phyloP scores from a whole-genome alignment of 2,329 filamentous ascomycete species.

The Ascochyta viciae-villosae region DNA sequence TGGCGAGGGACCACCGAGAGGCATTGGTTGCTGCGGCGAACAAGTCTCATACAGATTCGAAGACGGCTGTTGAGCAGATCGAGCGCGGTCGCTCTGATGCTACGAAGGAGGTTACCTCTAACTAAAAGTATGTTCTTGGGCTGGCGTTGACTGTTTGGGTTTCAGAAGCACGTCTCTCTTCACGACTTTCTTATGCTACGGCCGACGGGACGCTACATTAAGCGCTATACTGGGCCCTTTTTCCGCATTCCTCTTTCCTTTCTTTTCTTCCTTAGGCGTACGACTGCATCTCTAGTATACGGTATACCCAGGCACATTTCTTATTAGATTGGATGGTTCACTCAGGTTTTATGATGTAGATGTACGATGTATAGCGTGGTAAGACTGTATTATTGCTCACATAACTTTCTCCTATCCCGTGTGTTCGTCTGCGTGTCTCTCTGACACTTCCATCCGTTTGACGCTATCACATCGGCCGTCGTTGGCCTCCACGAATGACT shows the following conservation, averaged over 20 bases:
- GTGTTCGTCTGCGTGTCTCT: background rate
- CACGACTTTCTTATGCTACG: background rate
- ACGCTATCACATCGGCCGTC: background rate
- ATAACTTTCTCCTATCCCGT: background rate
- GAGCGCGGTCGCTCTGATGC: conserved; percentile 27
- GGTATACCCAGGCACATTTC: conserved; percentile 10
- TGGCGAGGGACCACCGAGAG: conserved; percentile 40
- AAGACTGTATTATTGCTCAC: background rate
- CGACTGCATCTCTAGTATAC: conserved; percentile 4
- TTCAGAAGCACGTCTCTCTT: background rate
- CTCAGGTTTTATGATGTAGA: background rate
- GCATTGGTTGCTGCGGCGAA: conserved; percentile 23
- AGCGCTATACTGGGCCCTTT: background rate
- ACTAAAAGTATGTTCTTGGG: conserved; percentile 9
- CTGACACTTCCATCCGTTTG: background rate
- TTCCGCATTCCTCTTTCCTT: background rate
- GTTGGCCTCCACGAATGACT: background rate
- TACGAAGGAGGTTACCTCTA: conserved; percentile 3
- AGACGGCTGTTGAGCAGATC: conserved; percentile 22
- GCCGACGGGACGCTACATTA: background rate
- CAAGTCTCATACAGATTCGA: conserved; percentile 11
- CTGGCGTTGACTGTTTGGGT: background rate
- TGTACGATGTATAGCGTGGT: background rate
- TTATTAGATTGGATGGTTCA: conserved; percentile 4
- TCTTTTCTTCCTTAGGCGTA: conserved; percentile 1